phyloP scores from a whole-genome alignment of 768 basidiomycete species.

The Hericium alpestre region DNA sequence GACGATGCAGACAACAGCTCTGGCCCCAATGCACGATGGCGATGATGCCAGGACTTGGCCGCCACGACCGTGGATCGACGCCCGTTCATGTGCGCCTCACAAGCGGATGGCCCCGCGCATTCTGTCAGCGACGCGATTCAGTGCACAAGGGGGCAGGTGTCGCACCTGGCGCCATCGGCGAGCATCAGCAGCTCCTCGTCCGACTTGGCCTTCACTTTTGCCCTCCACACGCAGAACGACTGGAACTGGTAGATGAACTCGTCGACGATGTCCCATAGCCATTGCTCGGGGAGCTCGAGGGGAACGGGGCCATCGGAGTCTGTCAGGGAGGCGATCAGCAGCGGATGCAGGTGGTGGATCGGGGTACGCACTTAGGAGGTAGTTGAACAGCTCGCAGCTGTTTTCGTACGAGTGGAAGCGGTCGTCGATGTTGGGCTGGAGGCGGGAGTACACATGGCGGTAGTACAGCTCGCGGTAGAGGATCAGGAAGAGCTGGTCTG shows the following conservation, averaged over 20 bases:
- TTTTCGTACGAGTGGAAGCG: slow-evolving; percentile 97
- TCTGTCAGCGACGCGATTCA: too few species aligned
- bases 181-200: slow-evolving; percentile 84
- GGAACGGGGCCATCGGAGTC: slow-evolving; percentile 90
- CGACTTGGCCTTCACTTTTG: slow-evolving; percentile 72
- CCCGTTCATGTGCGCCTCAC: too few species aligned
- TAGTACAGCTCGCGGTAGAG: slow-evolving; percentile 95
- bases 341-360: not conserved
- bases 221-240: slow-evolving; percentile 87
- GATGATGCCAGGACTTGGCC: too few species aligned
- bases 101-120: too few species aligned
- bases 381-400: slow-evolving; percentile 97
- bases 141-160: not conserved
- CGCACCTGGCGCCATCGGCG: slow-evolving; percentile 57
- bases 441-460: slow-evolving; percentile 89
- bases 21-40: too few species aligned
- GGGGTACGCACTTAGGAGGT: slow-evolving; percentile 68
- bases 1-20: too few species aligned
- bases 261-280: slow-evolving; percentile 97
- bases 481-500: slow-evolving; percentile 91
- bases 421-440: slow-evolving; percentile 93
- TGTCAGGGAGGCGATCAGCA: slow-evolving; percentile 19
- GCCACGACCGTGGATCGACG: too few species aligned
- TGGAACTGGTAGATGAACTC: slow-evolving; percentile 99
- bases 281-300: slow-evolving; percentile 92